These are phyloP conservation scores for Thalassiosira exigua DNA, from an alignment of 352 stramenopile species.

Conservation along the genomic window DNA sequence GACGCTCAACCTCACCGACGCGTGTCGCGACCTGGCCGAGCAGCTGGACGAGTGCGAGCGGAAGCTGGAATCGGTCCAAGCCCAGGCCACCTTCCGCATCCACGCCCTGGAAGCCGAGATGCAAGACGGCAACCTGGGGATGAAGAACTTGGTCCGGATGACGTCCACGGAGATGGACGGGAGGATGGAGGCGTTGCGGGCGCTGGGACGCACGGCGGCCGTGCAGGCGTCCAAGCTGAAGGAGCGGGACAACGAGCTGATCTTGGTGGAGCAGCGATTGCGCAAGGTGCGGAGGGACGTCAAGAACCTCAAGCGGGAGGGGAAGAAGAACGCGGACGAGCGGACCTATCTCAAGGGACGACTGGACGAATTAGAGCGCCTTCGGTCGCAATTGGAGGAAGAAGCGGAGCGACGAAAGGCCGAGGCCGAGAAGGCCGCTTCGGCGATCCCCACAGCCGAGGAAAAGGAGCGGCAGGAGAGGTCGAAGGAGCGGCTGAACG, in stretches of 20 bases:
- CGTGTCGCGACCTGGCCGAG: slow-evolving; percentile 46
- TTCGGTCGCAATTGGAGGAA: slow-evolving; percentile 19
- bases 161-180: slow-evolving; percentile 54
- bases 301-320: slow-evolving; percentile 33
- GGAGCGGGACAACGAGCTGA: slow-evolving; percentile 38
- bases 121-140: slow-evolving; percentile 45
- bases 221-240: slow-evolving; percentile 49
- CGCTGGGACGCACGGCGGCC: slow-evolving; percentile 41
- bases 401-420: background rate
- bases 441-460: background rate
- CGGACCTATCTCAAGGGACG: slow-evolving; percentile 42
- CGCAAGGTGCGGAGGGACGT: slow-evolving; percentile 34
- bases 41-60: slow-evolving; percentile 50
- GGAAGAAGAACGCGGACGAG: slow-evolving; percentile 41
- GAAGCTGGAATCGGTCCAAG: slow-evolving; percentile 46
- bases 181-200: slow-evolving; percentile 37
- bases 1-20: slow-evolving; percentile 55
- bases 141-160: slow-evolving; percentile 54
- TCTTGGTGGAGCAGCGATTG: slow-evolving; percentile 26
- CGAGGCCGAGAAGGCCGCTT: slow-evolving; percentile 2
- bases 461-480: slow-evolving; percentile 20
- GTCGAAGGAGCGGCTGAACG: slow-evolving; percentile 30
- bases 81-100: slow-evolving; percentile 56
- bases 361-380: slow-evolving; percentile 37
- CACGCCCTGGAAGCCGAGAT: slow-evolving; percentile 57